phyloP scores from a whole-genome alignment of 1,139 yeast species.

The Eremothecium gossypii region DNA sequence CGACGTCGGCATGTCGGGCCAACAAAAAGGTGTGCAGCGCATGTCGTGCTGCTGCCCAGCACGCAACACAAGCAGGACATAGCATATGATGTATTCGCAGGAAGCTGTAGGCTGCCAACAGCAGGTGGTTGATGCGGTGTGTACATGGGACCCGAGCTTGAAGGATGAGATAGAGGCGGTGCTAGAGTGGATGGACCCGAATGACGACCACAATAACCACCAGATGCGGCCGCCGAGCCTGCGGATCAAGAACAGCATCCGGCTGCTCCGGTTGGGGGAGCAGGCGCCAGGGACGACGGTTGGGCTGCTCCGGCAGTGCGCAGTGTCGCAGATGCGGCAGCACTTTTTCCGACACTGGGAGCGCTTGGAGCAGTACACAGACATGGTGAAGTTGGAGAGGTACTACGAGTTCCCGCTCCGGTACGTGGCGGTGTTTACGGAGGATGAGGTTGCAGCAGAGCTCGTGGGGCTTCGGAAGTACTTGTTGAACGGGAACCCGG shows the following conservation, averaged over 20 bases:
- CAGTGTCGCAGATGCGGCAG: constrained; percentile 15
- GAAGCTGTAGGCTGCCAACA: constrained; percentile 4
- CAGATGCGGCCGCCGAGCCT: constrained; percentile 21
- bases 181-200: constrained; percentile 23
- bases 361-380: constrained; percentile 14
- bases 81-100: constrained; percentile 2
- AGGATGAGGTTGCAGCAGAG: constrained; percentile 14
- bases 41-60: too few relatives aligned
- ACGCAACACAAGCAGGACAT: background rate
- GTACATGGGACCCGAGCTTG: constrained; percentile 2
- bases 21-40: too few relatives aligned
- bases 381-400: constrained; percentile 18
- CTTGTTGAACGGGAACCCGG: constrained; percentile 16
- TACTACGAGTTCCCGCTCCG: constrained; percentile 21
- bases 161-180: constrained; percentile 22
- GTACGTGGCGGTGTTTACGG: constrained; percentile 12
- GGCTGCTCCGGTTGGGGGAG: constrained; percentile 10
- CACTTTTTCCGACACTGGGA: constrained; percentile 17
- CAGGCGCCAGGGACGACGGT: constrained; percentile 7
- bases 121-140: constrained; percentile 1
- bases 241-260: constrained; percentile 19
- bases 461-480: constrained; percentile 21
- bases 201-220: constrained; percentile 18
- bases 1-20: too few relatives aligned
- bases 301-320: constrained; percentile 15